Evolutionary conservation across 805 yeast species (phyloP).

Genomic region (Barnettozyma pratensis): DNA sequence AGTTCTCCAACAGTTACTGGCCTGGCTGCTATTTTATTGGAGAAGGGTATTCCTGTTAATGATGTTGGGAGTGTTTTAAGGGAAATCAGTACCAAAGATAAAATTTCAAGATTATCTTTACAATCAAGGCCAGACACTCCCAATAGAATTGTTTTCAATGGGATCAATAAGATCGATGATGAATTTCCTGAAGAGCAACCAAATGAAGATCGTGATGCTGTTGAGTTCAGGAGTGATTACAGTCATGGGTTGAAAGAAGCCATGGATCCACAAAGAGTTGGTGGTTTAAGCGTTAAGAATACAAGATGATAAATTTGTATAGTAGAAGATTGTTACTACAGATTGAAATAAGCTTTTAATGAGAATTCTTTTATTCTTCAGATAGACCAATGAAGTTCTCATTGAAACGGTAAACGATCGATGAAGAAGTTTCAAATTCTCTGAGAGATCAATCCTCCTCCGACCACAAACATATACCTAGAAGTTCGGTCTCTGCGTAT

Average conservation of each 20-base stretch:
- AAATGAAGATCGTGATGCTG: neutral
- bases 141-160: slow-evolving; percentile 45
- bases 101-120: slow-evolving; percentile 43
- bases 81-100: slow-evolving; percentile 41
- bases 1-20: slow-evolving; percentile 76
- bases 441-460: too few relatives aligned
- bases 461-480: too few relatives aligned
- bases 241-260: neutral
- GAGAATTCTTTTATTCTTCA: too few relatives aligned
- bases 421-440: too few relatives aligned
- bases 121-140: slow-evolving; percentile 54
- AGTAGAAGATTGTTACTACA: neutral
- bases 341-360: neutral
- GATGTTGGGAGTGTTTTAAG: slow-evolving; percentile 39
- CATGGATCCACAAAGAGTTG: slow-evolving; percentile 6
- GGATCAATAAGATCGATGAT: slow-evolving; percentile 29
- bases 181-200: slow-evolving; percentile 19
- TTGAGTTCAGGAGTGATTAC: neutral
- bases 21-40: slow-evolving; percentile 47
- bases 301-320: too few relatives aligned
- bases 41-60: slow-evolving; percentile 41
- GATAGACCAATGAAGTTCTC: too few relatives aligned
- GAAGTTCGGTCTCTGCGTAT: too few relatives aligned
- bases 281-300: neutral
- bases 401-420: too few relatives aligned